Evolutionary conservation across 2,329 filamentous ascomycete genomes (phyloP).

Genomic region (Cladosporium phlei): DNA sequence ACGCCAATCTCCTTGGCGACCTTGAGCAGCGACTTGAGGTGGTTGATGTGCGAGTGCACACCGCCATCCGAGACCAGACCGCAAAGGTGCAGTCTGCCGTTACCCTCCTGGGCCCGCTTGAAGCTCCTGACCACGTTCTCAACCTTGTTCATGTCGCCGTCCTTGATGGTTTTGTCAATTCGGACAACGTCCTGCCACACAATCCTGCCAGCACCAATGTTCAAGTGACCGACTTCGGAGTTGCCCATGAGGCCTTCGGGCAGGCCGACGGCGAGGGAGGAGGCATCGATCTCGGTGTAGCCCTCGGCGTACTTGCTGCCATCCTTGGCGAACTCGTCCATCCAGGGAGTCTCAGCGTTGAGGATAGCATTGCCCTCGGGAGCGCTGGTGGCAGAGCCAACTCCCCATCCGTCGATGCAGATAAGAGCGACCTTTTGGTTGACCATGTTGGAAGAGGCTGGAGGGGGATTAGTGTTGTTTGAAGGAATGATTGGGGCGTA

Average conservation of each 20-base stretch:
- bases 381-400: slow-evolving; percentile 73
- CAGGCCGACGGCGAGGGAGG: slow-evolving; percentile 89
- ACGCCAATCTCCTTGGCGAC: slow-evolving; percentile 85
- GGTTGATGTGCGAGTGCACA: slow-evolving; percentile 92
- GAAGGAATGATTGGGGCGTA: background rate
- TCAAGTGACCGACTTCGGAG: slow-evolving; percentile 96
- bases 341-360: slow-evolving; percentile 84
- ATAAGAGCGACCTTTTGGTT: slow-evolving; percentile 70
- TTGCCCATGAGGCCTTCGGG: slow-evolving; percentile 98
- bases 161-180: slow-evolving; percentile 90
- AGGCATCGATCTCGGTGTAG: slow-evolving; percentile 90
- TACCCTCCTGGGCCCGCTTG: slow-evolving; percentile 75
- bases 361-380: slow-evolving; percentile 93
- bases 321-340: slow-evolving; percentile 73
- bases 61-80: slow-evolving; percentile 93
- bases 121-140: slow-evolving; percentile 74
- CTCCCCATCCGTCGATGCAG: slow-evolving; percentile 99
- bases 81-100: slow-evolving; percentile 85
- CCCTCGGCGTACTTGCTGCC: slow-evolving; percentile 71
- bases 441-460: slow-evolving; percentile 52
- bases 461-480: background rate
- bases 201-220: slow-evolving; percentile 94
- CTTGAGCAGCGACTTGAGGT: slow-evolving; percentile 80
- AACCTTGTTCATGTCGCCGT: slow-evolving; percentile 70
- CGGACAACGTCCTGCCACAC: slow-evolving; percentile 93